Percentiles rank a stretch among this genome's conserved stretches.
Conservation (phyloP, 441 rosid species). For the Syzygium malaccense region DNA sequence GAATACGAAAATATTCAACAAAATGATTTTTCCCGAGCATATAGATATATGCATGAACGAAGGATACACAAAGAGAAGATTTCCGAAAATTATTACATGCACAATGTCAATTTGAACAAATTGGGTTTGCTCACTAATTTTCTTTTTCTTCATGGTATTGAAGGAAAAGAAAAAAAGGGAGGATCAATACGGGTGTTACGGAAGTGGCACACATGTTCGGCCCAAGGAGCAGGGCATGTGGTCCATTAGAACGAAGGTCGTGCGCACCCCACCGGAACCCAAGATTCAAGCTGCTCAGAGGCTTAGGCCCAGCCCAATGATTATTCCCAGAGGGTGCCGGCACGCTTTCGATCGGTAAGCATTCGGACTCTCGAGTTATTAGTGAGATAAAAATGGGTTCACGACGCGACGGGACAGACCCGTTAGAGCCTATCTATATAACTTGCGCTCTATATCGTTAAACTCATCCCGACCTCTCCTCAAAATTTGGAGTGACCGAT, state of each 20-base stretch:
- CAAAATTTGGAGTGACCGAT: neutral
- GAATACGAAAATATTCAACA: accelerated
- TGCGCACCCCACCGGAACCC: neutral
- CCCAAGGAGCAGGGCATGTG: too few species aligned
- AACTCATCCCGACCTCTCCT: neutral
- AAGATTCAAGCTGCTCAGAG: neutral
- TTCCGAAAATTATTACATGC: neutral
- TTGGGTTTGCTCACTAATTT: neutral
- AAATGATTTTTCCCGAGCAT: neutral
- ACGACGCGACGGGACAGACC: neutral
- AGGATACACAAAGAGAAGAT: neutral
- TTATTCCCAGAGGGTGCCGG: neutral
- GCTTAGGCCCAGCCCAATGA: neutral
- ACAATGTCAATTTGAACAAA: neutral
- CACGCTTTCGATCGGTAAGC: neutral
- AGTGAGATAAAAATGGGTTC: too few species aligned
- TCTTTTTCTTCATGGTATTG: neutral
- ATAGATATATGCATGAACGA: neutral
- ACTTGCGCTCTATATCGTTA: neutral
- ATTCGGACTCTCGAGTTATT: neutral
- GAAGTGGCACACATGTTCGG: too few species aligned
- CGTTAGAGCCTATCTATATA: neutral
- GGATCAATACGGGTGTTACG: too few species aligned
- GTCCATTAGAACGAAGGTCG: too few species aligned
- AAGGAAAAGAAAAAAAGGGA: too few species aligned